Base-by-base conservation (phyloP, 768 basidiomycete genomes). In the Tulasnella sp. region DNA sequence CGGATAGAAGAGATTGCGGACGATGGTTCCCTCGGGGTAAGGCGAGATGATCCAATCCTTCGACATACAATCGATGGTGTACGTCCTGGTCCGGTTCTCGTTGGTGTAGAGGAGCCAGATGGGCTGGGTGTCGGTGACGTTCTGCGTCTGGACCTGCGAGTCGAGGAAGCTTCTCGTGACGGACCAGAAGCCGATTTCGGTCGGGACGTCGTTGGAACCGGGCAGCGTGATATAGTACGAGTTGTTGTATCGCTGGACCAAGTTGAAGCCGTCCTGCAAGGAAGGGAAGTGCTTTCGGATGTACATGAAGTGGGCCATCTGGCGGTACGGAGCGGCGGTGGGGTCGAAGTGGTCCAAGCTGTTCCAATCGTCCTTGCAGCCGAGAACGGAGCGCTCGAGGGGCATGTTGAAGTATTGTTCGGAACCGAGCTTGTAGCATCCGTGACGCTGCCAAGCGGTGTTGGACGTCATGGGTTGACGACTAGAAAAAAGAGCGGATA, bases 391-490 rank as follows among this genome's bases (percentile, higher is more conserved):
- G 81, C 90, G 90, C 76, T 92, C 91, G 80, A 96, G 87, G 1
- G 93, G 92, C 89, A 96, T 93, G 84, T 97, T 95, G 88, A 92
- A 98, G 85, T 96, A 98, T 82, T 97, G 96, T 79, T 89, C 87
- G 10, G 96, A 97, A 15, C 96, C 96, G 44, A 97, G 89, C 69
- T 87, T 87, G 83, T 98, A 98, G 84, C 96, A 98, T 6, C 95
- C 95, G 82, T 98, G 96, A 44, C 92, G 90, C 82, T 95, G 92
- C 96, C 96, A 98, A 5, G 95, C 95, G 73, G 86, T 89, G 83
- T 87, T 93, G 79, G 89, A 82, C 6, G 91, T 88, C 96, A 98
- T 98, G 20, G 95, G 90, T 85, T 98, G 96, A 86, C 96, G 96
- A 61, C 95, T 94, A 81, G 67, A 79, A 51, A 48, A 23, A 39